Conservation (phyloP, 1,139 yeast genomes). For the Blastobotrys illinoisensis region DNA sequence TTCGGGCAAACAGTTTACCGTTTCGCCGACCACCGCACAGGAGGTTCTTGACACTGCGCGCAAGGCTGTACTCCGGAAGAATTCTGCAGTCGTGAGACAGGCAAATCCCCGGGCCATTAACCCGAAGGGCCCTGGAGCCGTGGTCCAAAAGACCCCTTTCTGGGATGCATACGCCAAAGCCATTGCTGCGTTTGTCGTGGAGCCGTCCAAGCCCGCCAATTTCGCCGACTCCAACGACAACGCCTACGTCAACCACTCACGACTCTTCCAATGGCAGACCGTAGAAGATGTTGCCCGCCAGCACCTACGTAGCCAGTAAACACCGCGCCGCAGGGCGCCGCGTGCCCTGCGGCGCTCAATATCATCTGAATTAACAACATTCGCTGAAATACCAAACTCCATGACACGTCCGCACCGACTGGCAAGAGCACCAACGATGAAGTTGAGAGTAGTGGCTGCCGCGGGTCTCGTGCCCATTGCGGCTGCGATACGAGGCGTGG, state of each 20-base stretch:
- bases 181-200: background rate
- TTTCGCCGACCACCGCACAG: background rate
- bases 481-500: conserved; percentile 4
- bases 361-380: background rate
- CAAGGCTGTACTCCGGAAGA: background rate
- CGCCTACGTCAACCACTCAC: background rate
- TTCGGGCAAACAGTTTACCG: background rate
- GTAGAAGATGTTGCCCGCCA: background rate
- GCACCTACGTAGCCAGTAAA: background rate
- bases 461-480: conserved; percentile 3
- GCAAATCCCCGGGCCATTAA: too few species aligned
- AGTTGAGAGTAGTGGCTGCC: background rate
- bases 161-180: background rate
- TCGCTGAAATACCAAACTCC: background rate
- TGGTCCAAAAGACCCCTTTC: too few species aligned
- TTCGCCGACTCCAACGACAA: background rate
- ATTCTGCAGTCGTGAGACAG: too few species aligned
- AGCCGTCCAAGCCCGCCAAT: background rate
- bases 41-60: background rate
- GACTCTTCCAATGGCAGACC: background rate
- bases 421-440: background rate
- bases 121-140: too few species aligned
- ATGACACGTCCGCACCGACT: background rate
- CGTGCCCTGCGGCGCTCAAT: too few species aligned
- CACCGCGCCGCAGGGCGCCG: too few species aligned